Evolutionary conservation across 2,329 filamentous ascomycete genomes (phyloP), one percentile per base, ranked within the genome.

Genomic region (Alternaria infectoria): DNA sequence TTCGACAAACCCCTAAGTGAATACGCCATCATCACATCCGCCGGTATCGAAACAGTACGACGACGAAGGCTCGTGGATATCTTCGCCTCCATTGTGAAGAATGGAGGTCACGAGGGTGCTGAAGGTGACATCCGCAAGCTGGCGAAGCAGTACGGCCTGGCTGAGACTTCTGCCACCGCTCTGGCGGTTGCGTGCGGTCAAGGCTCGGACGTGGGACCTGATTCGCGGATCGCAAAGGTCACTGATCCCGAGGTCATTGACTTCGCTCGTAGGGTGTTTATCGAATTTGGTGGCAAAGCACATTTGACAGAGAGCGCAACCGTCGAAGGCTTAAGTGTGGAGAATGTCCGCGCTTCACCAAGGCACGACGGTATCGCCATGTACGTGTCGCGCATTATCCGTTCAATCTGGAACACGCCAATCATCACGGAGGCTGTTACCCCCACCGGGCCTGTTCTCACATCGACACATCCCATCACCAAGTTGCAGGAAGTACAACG

Each of bases 121-220:
- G 93, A 97, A 71, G 88, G 86, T 17, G 92, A 97, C 70, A 87
- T 96, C 21, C 91, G 91, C 57, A 92, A 89, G 64, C 95, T 99
- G 72, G 92, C 96, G 64, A 88, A 90, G 61, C 86, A 90, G 10
- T 99, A 98, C 77, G 96, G 96, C 12, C 89, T 94, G 11, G 90
- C 91, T 4, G 96, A 99, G 79, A 96, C 92, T 0, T 90, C 96
- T 57, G 93, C 96, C 0, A 93, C 95, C 44, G 94, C 96, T 25
- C 83, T 99, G 55, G 96, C 96, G 11, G 96, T 99, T 28, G 94
- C 96, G 40, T 99, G 96, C 78, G 94, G 95, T 5, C 94, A 98
- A 77, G 95, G 93, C 10, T 90, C 91, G 25, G 95, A 97, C 73
- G 87, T 92, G 19, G 91, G 91, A 0, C 78, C 84, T 2, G 91